Base-by-base conservation (phyloP, 495 filamentous ascomycete species). In the Tuber aestivum region DNA sequence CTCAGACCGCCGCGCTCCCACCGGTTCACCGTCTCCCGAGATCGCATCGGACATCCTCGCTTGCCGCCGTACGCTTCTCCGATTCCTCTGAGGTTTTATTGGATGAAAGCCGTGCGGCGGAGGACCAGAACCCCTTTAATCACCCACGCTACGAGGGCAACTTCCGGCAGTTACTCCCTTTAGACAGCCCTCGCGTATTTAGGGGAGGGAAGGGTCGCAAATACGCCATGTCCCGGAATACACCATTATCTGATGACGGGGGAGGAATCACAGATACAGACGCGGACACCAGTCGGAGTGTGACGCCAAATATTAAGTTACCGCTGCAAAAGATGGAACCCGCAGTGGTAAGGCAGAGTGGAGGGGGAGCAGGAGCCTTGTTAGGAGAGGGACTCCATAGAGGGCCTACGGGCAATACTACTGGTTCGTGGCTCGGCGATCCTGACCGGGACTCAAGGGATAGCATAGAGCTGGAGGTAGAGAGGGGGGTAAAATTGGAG, bases 11-110 rank as follows among this genome's bases (percentile, higher is more conserved):
- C 41, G n/a, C 44, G 1, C 27, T 65, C 56, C 44, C 70, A 16
- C 41, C 48, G 8, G 6, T 37, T 38, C 74, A 38, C 42, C 56
- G 56, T 35, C 27, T 65, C 12, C 56, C 56, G 4, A 65, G 56
- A 65, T 65, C 56, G 6, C 56, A 65, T 69, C 75, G 75, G 41
- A 69, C 56, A 40, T 20, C 50, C 41, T 76, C 75, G 10, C 56
- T 76, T 42, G 50, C 75, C 48, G 50, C 75, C 48, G 56, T 65
- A 40, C 75, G 71, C 69, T 79, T 79, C 76, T 79, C 78, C 37
- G 73, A 75, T 41, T 79, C 78, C n/a, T 75, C 78, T 37, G 78
- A 79, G 70, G 72, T 72, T 45, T 77, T 79, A 40, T 77, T 79
- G 23, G 78, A 79, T 61, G 76, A 65, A 65, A 35, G 56, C 14